phyloP scores from a whole-genome alignment of 2,329 filamentous ascomycete species.

The Xylaria sp. region DNA sequence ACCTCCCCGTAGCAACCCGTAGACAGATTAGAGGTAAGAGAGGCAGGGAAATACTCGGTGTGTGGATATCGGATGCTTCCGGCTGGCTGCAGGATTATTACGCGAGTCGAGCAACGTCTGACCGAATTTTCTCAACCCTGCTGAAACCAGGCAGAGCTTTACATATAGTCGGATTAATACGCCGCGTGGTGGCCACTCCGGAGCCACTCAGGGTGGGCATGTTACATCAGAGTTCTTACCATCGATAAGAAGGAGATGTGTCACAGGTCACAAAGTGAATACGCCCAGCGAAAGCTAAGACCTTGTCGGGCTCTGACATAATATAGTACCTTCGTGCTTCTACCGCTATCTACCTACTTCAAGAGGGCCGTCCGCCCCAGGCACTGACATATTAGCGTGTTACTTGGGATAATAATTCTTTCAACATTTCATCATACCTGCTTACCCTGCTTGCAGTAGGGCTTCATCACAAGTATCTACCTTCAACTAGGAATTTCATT shows the following conservation, averaged over 20 bases:
- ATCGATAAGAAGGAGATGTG: slow-evolving; percentile 9
- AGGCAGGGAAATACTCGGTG: background rate
- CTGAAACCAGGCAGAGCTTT: slow-evolving; percentile 4
- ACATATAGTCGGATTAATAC: background rate
- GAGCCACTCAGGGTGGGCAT: slow-evolving; percentile 6
- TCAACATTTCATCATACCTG: background rate
- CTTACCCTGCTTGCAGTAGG: background rate
- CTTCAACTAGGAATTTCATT: background rate
- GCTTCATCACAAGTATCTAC: background rate
- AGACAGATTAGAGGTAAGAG: background rate
- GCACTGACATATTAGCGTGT: background rate
- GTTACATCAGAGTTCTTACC: background rate
- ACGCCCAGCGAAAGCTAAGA: background rate
- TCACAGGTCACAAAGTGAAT: background rate
- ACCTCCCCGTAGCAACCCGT: background rate
- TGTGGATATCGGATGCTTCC: slow-evolving; percentile 21
- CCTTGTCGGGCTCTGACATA: background rate
- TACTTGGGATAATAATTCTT: background rate
- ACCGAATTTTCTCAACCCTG: slow-evolving; percentile 15
- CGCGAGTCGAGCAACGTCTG: slow-evolving; percentile 21
- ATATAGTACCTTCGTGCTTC: background rate
- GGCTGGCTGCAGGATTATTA: slow-evolving; percentile 12
- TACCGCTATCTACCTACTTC: background rate
- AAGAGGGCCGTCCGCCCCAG: slow-evolving; percentile 9
- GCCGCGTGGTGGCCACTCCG: slow-evolving; percentile 8